Evolutionary conservation across 805 yeast species (phyloP).

Genomic region (Yarrowia keelungensis): DNA sequence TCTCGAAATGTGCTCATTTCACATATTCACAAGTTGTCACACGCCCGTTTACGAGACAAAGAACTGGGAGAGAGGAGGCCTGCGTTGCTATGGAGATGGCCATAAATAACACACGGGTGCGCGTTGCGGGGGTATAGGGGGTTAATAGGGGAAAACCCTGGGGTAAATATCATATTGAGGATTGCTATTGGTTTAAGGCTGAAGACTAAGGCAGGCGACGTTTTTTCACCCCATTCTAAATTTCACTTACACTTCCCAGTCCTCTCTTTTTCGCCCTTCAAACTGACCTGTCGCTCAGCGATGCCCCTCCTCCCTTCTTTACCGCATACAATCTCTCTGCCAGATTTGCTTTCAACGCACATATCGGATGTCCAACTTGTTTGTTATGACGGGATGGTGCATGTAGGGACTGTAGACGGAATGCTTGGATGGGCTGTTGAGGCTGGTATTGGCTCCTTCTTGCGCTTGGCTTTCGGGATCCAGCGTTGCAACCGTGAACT

Average conservation of each 20-base stretch:
- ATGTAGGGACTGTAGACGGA: background rate
- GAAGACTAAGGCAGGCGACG: too few relatives aligned
- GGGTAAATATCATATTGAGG: too few relatives aligned
- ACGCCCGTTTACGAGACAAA: conserved; percentile 7
- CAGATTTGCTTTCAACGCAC: conserved; percentile 31
- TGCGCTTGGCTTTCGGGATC: too few relatives aligned
- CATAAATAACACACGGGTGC: background rate
- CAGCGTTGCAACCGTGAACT: background rate
- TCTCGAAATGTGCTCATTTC: conserved; percentile 1
- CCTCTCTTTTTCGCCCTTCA: too few relatives aligned
- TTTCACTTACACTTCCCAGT: conserved; percentile 7
- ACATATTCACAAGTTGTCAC: conserved; percentile 1
- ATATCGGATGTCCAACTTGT: conserved; percentile 4
- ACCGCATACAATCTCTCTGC: conserved; percentile 1
- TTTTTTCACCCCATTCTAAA: background rate
- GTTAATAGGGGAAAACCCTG: too few relatives aligned
- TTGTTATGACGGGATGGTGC: conserved; percentile 26
- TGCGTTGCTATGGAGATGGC: conserved; percentile 14
- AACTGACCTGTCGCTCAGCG: too few relatives aligned
- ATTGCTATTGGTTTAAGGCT: too few relatives aligned
- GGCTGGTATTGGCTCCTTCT: too few relatives aligned
- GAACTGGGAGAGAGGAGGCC: conserved; percentile 6
- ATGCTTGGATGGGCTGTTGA: too few relatives aligned
- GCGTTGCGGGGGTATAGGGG: background rate
- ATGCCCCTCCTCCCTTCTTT: background rate